Conservation (phyloP, 257 asterid genomes). For the Gentiana macrophylla region DNA sequence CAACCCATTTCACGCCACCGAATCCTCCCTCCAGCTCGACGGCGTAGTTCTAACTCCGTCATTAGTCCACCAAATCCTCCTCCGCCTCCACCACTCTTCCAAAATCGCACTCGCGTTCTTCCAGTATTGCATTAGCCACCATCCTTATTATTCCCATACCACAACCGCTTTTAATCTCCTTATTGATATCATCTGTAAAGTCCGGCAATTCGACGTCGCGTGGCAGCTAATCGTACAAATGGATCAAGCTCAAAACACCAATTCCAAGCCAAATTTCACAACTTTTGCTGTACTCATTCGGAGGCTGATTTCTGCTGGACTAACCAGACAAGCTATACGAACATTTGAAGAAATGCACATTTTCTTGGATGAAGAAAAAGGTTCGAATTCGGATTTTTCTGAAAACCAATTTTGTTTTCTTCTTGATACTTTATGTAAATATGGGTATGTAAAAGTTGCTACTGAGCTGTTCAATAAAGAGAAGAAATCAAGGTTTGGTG, state of each 20-base stretch:
- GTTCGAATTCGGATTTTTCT: constrained; percentile 12
- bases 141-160: constrained; percentile 30
- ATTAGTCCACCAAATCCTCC: constrained; percentile 73
- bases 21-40: constrained; percentile 66
- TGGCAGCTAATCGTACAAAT: constrained; percentile 71
- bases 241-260: constrained; percentile 27
- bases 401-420: constrained; percentile 38
- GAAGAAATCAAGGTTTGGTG: constrained; percentile 41
- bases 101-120: constrained; percentile 83
- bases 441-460: constrained; percentile 73
- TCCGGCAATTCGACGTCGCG: constrained; percentile 74
- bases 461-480: constrained; percentile 70
- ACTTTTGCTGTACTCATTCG: constrained; percentile 64
- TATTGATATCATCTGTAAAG: constrained; percentile 58
- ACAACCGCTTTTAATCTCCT: constrained; percentile 54
- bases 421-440: constrained; percentile 81
- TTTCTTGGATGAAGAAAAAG: constrained; percentile 36
- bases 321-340: constrained; percentile 60
- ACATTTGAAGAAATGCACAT: constrained; percentile 62
- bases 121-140: constrained; percentile 29
- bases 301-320: constrained; percentile 57
- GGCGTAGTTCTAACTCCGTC: constrained; percentile 51
- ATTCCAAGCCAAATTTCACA: constrained; percentile 52
- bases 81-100: constrained; percentile 59
- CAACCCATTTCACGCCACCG: constrained; percentile 88